Base-by-base conservation (phyloP, 148 eudicot species). In the Camellia lanceoleosa region DNA sequence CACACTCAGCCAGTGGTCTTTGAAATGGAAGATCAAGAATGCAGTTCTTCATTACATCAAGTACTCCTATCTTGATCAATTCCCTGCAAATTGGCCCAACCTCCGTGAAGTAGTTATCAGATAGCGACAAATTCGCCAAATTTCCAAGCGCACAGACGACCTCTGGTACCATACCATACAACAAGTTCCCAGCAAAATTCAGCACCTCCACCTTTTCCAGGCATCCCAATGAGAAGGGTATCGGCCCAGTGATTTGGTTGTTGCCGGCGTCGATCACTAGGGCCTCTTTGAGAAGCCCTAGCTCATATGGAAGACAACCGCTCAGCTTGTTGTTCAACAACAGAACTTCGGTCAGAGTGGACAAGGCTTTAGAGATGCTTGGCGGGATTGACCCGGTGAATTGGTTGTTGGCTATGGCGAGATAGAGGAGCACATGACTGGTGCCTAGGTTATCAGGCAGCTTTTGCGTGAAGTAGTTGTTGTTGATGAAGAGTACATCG, bases 391-490 rank as follows among this genome's bases (percentile, higher is more conserved):
- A 72, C 43, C 89, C 89, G 9, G 67, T 73, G 79, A 87, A 74
- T 52, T 74, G 82, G 83, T 87, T 84, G 79, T 87, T 66, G 64
- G 89, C 87, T 74, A 87, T 62, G 54, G 89, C 84, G 3, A 87
- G 89, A 70, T 82, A 84, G 15, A 84, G 84, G 15, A 84, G 6
- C 3, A 84, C 82, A n/a, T 77, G 89, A 2, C 87, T 80, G 20
- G 14, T 46, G 11, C 77, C 85, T 3, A 87, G 65, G 23, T 81
- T 82, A 9, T 58, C 61, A 15, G 61, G 61, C 1, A 58, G 61
- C 16, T 11, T 58, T 15, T 58, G 61, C 13, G 13, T 13, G 14
- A 58, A 14, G 61, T 14, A 3, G 61, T 58, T 58, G 61, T 58
- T 13, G 61, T 58, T 58, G 61, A 58, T 58, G 61, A 58, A 58